Conservation (phyloP, 441 rosid species). For the Arabidopsis hybrid region DNA sequence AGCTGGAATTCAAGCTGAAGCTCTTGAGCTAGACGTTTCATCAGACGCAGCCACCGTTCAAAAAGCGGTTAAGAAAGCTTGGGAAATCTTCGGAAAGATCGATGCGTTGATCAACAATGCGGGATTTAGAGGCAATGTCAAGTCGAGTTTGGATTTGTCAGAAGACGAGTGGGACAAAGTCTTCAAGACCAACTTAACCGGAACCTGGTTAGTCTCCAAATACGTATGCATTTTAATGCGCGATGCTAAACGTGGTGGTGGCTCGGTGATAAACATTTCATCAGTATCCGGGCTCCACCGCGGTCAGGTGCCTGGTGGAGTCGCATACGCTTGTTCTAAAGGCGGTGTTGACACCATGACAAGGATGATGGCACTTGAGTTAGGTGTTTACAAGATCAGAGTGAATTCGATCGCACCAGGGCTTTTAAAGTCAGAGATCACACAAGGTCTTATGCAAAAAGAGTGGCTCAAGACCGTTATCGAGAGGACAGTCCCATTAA, state of each 20-base stretch:
- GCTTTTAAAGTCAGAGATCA: conserved; percentile 76
- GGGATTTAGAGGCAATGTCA: conserved; percentile 53
- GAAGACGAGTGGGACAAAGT: conserved; percentile 75
- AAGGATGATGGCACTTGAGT: conserved; percentile 72
- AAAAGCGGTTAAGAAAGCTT: conserved; percentile 52
- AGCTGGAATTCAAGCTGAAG: conserved; percentile 47
- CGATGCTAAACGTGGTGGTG: conserved; percentile 53
- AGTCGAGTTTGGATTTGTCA: conserved; percentile 55
- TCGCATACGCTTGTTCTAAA: conserved; percentile 72
- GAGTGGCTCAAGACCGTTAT: conserved; percentile 62
- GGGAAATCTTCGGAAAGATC: conserved; percentile 71
- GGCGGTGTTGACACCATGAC: conserved; percentile 63
- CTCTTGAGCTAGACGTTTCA: conserved; percentile 68
- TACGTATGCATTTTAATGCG: conserved; percentile 65
- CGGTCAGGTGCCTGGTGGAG: conserved; percentile 62
- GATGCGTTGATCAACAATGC: conserved; percentile 54
- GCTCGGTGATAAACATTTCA: conserved; percentile 76
- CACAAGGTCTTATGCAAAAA: conserved; percentile 60
- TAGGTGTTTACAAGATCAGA: conserved; percentile 69
- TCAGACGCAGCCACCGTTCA: conserved; percentile 58
- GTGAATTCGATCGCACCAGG: conserved; percentile 82
- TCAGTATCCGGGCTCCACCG: conserved; percentile 64
- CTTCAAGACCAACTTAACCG: conserved; percentile 64
- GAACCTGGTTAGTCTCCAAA: conserved; percentile 80
- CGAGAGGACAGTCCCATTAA: conserved; percentile 43